phyloP scores from a whole-genome alignment of 2,329 filamentous ascomycete genomes.

The Claviceps pazoutovae region DNA sequence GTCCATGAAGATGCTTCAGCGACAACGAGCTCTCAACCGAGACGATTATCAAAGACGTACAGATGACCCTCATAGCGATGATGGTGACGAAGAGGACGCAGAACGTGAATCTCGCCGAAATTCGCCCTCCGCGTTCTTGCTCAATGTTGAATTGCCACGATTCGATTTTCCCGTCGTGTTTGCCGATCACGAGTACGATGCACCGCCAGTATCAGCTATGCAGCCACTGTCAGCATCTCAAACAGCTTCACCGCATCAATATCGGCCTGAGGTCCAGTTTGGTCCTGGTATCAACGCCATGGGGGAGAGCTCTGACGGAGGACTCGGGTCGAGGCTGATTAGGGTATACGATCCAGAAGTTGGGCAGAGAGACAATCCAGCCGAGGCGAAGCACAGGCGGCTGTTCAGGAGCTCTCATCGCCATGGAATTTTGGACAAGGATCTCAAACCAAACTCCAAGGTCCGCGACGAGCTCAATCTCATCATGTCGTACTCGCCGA shows the following conservation, averaged over 20 bases:
- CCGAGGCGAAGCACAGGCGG: constrained; percentile 85
- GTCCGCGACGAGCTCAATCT: constrained; percentile 85
- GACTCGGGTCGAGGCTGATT: constrained; percentile 49
- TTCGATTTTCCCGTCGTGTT: constrained; percentile 96
- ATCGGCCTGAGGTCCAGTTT: constrained; percentile 76
- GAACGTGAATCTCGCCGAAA: constrained; percentile 15
- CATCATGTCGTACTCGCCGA: constrained; percentile 86
- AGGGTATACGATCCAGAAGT: constrained; percentile 90
- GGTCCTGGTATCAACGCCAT: constrained; percentile 76
- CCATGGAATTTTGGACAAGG: constrained; percentile 86
- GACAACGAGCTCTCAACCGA: constrained; percentile 27
- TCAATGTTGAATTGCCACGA: constrained; percentile 82
- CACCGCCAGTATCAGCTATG: constrained; percentile 67
- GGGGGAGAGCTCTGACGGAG: constrained; percentile 33
- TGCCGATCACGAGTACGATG: constrained; percentile 81
- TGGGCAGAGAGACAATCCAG: constrained; percentile 78
- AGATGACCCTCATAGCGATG: constrained; percentile 16
- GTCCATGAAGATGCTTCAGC: constrained; percentile 44
- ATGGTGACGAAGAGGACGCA: constrained; percentile 8
- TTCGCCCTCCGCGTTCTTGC: constrained; percentile 52
- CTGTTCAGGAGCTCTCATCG: constrained; percentile 81
- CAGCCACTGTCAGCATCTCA: constrained; percentile 43
- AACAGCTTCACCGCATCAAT: constrained; percentile 59
- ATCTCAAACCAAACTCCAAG: constrained; percentile 91
- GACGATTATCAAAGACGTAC: constrained; percentile 16